Percentiles rank a stretch among this genome's conserved stretches.
phyloP scores from a whole-genome alignment of 1,284 basidiomycete species.

The Ustilago bromivora region DNA sequence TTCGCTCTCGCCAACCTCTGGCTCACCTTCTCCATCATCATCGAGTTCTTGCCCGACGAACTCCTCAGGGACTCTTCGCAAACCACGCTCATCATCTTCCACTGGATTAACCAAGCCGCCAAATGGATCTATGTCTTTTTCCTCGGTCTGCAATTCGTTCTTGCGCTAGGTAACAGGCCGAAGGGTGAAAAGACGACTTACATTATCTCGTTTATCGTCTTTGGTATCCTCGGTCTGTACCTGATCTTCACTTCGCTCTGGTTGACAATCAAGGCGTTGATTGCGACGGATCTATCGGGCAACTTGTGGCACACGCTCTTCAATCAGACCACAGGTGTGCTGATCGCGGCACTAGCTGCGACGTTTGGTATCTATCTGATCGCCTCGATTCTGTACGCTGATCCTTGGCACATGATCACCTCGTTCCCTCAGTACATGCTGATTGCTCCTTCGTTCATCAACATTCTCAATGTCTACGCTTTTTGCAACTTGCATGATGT shows the following conservation, averaged over 20 bases:
- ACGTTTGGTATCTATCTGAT: constrained; percentile 73
- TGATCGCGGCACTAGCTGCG: constrained; percentile 66
- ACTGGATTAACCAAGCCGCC: constrained; percentile 81
- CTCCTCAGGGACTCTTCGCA: constrained; percentile 82
- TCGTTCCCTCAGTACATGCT: constrained; percentile 89
- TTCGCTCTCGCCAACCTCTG: constrained; percentile 91
- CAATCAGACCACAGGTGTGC: constrained; percentile 60
- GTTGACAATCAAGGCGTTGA: constrained; percentile 61
- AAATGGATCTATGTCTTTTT: constrained; percentile 89
- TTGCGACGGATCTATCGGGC: constrained; percentile 20
- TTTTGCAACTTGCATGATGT: constrained; percentile 78
- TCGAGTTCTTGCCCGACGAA: constrained; percentile 81
- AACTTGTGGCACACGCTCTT: constrained; percentile 51
- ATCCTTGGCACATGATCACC: constrained; percentile 99
- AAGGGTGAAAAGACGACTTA: constrained; percentile 90
- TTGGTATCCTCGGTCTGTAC: constrained; percentile 67
- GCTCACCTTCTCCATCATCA: constrained; percentile 96
- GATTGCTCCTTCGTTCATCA: constrained; percentile 89
- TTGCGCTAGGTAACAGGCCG: constrained; percentile 90
- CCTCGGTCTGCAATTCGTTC: constrained; percentile 88
- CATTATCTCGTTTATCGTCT: constrained; percentile 80
- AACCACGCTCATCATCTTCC: constrained; percentile 76
- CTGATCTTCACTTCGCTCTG: constrained; percentile 65
- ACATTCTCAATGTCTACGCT: constrained; percentile 93
- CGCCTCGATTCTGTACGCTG: constrained; percentile 90